Percentiles rank a stretch among this genome's conserved stretches.
These are phyloP conservation scores for Candida tropicalis DNA, from an alignment of 1,139 yeast genomes.

Conservation along the genomic window DNA sequence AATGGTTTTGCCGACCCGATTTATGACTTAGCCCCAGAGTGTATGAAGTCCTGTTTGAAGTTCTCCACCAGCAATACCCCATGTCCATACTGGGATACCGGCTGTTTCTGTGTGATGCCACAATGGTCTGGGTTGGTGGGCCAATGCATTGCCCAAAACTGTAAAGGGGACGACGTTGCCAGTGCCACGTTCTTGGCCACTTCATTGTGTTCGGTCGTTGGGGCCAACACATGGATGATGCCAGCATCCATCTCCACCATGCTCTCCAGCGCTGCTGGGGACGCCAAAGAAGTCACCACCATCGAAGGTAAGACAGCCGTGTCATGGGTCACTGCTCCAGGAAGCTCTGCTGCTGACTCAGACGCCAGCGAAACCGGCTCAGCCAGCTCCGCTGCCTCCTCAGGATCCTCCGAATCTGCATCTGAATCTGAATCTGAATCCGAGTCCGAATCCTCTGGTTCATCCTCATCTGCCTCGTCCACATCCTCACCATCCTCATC, in stretches of 20 bases:
- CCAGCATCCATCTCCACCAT: constrained; percentile 34
- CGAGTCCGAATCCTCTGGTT: constrained; percentile 11
- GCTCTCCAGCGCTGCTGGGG: constrained; percentile 32
- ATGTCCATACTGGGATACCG: constrained; percentile 42
- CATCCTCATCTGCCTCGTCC: constrained; percentile 12
- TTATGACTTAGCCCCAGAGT: constrained; percentile 24
- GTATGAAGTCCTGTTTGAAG: constrained; percentile 25
- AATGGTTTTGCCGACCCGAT: constrained; percentile 43
- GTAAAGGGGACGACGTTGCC: constrained; percentile 38
- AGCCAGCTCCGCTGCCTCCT: constrained; percentile 1
- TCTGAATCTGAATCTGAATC: too few species aligned
- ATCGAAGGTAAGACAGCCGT: constrained; percentile 16
- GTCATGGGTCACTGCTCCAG: constrained; percentile 17
- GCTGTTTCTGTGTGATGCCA: constrained; percentile 40
- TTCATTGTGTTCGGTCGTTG: constrained; percentile 43
- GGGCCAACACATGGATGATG: constrained; percentile 47
- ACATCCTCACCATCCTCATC: constrained; percentile 10
- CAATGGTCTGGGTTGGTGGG: constrained; percentile 31
- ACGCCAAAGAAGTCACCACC: constrained; percentile 17
- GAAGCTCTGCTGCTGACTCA: constrained; percentile 18
- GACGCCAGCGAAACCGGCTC: constrained; percentile 12
- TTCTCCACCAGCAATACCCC: constrained; percentile 32
- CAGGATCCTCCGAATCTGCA: constrained; percentile 8
- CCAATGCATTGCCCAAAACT: constrained; percentile 30
- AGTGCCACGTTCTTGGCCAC: constrained; percentile 42